Evolutionary conservation across 2,329 filamentous ascomycete genomes (phyloP).

Genomic region (Penicillium sp.): DNA sequence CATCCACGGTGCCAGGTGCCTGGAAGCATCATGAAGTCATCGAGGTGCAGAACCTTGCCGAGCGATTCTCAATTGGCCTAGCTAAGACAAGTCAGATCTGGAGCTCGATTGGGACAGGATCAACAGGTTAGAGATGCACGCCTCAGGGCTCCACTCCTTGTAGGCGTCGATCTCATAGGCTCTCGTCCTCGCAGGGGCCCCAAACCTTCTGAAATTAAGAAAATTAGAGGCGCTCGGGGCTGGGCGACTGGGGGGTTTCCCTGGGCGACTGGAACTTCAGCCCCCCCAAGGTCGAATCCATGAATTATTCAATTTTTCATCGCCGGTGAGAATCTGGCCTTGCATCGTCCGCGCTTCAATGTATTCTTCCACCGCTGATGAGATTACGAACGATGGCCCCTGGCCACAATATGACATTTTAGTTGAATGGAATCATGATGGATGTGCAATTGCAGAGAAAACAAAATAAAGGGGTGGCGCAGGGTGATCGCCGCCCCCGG

Average conservation of each 20-base stretch:
- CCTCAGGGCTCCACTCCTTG: too few species aligned
- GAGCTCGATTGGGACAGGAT: conserved; percentile 18
- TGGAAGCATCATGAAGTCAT: conserved; percentile 20
- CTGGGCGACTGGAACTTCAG: neutral
- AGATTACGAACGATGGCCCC: neutral
- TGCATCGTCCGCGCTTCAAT: neutral
- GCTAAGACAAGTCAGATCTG: conserved; percentile 4
- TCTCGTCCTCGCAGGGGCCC: conserved; percentile 6
- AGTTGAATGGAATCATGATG: neutral
- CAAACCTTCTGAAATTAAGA: neutral
- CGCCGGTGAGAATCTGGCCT: neutral
- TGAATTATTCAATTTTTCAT: neutral
- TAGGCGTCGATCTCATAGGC: conserved; percentile 13
- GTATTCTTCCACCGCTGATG: neutral
- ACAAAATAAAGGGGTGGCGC: conserved; percentile 1
- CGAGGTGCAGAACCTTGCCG: neutral
- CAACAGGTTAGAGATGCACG: conserved; percentile 6
- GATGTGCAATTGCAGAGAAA: neutral
- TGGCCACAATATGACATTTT: neutral
- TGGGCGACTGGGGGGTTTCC: neutral
- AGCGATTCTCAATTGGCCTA: conserved; percentile 1
- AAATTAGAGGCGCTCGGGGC: neutral
- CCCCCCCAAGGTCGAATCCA: neutral
- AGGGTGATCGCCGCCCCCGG: neutral
- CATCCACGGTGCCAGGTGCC: conserved; percentile 6